Conservation (phyloP, 331 rosid species). For the Quercus lobata region DNA sequence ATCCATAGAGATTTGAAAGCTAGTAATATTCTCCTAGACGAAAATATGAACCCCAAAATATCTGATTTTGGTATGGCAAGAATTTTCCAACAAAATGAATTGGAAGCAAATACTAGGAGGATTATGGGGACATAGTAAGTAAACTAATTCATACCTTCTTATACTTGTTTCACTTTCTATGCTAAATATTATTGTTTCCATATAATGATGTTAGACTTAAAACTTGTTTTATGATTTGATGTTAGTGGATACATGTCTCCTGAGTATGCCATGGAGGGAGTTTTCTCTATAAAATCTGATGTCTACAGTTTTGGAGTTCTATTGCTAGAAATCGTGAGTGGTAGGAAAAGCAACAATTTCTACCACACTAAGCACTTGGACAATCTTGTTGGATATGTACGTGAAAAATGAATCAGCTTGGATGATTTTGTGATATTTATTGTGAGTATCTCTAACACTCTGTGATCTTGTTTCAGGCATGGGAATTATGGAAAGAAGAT, state of each 20-base stretch:
- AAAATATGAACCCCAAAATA: conserved; percentile 1
- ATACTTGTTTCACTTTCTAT: no score
- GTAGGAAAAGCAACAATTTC: conserved; percentile 4
- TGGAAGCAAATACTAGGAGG: background rate
- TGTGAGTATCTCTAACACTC: no score
- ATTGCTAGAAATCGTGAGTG: conserved; percentile 7
- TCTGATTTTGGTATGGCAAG: conserved; percentile 19
- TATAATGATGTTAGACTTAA: no score
- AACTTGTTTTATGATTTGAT: background rate
- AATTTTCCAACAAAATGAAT: conserved; percentile 3
- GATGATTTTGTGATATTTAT: no score
- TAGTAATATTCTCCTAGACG: conserved; percentile 1
- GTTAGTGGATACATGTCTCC: conserved; percentile 6
- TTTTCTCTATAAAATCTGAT: background rate
- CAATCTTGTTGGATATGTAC: conserved; percentile 10
- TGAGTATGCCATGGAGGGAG: background rate
- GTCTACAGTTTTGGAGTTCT: conserved; percentile 8
- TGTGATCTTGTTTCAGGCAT: no score
- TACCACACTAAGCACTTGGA: background rate
- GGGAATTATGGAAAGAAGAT: no score
- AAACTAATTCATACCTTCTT: background rate
- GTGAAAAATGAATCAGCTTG: background rate
- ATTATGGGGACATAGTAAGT: conserved; percentile 11
- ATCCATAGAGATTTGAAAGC: conserved; percentile 1
- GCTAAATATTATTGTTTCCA: no score